A percentile compares a stretch with the other conserved stretches of the same genome.
Evolutionary conservation across 257 asterid genomes (phyloP).

Genomic region (Petunia axillaris): DNA sequence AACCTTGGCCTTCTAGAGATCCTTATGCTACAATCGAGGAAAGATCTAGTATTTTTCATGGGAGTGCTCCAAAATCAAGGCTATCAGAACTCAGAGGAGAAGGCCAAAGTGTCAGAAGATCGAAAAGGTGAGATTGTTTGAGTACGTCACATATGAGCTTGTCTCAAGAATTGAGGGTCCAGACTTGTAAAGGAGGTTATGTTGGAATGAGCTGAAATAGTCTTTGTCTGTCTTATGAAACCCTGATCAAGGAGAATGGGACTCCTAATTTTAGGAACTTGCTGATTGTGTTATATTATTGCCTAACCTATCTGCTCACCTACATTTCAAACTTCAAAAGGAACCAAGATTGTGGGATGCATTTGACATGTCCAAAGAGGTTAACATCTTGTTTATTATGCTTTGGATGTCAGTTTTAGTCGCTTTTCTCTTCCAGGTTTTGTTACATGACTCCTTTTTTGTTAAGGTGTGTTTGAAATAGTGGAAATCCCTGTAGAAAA

Average conservation of each 20-base stretch:
- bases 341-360: background rate
- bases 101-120: conserved; percentile 55
- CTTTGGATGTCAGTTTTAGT: background rate
- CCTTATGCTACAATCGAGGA: conserved; percentile 40
- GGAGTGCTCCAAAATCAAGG: conserved; percentile 57
- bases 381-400: conserved; percentile 61
- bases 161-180: background rate
- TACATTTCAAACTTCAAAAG: conserved; percentile 14
- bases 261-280: background rate
- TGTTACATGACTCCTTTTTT: background rate
- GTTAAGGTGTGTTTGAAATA: conserved; percentile 21
- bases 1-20: conserved; percentile 55
- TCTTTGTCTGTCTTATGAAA: background rate
- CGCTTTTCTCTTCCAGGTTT: conserved; percentile 21
- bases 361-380: conserved; percentile 29
- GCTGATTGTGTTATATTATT: background rate
- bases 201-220: background rate
- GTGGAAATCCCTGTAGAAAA: conserved; percentile 25
- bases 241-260: background rate
- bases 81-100: conserved; percentile 51
- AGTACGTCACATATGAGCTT: too few species aligned
- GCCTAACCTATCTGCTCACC: background rate
- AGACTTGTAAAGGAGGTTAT: background rate
- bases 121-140: conserved; percentile 54
- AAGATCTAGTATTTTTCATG: conserved; percentile 36